These are phyloP conservation scores for Cicer pinnatifidum DNA, from an alignment of 306 rosid genomes.

Conservation along the genomic window DNA sequence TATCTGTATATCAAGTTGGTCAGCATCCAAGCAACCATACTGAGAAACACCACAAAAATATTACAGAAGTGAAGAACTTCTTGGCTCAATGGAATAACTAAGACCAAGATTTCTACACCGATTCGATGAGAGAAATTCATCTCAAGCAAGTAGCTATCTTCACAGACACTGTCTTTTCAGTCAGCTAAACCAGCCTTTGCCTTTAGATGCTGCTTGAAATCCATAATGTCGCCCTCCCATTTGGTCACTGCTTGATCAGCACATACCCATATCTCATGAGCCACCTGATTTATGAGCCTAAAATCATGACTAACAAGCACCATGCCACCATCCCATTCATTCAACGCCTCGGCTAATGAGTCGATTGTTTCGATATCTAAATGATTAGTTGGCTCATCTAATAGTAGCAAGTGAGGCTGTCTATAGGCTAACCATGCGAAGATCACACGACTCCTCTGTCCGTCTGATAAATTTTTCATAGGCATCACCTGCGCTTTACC, in stretches of 20 bases:
- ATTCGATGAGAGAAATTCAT: constrained; percentile 37
- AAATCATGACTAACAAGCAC: constrained; percentile 98
- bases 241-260: constrained; percentile 82
- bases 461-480: constrained; percentile 93
- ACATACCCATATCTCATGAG: constrained; percentile 96
- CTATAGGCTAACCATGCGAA: constrained; percentile 96
- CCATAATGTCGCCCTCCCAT: constrained; percentile 97
- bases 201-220: constrained; percentile 82
- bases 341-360: constrained; percentile 92
- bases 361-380: constrained; percentile 97
- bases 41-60: constrained; percentile 3
- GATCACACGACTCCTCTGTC: constrained; percentile 93
- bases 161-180: constrained; percentile 39
- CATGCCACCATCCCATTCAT: constrained; percentile 98
- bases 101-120: constrained; percentile 44
- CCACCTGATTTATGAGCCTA: constrained; percentile 98
- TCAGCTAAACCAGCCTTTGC: constrained; percentile 76
- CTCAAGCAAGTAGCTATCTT: neutral
- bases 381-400: constrained; percentile 97
- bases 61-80: constrained; percentile 31
- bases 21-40: constrained; percentile 37
- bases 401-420: constrained; percentile 86
- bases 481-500: constrained; percentile 99
- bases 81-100: constrained; percentile 43
- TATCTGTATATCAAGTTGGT: constrained; percentile 41